A percentile compares a stretch with the other conserved stretches of the same genome.
Evolutionary conservation across 768 basidiomycete species (phyloP).

Genomic region (Serendipita vermifera): DNA sequence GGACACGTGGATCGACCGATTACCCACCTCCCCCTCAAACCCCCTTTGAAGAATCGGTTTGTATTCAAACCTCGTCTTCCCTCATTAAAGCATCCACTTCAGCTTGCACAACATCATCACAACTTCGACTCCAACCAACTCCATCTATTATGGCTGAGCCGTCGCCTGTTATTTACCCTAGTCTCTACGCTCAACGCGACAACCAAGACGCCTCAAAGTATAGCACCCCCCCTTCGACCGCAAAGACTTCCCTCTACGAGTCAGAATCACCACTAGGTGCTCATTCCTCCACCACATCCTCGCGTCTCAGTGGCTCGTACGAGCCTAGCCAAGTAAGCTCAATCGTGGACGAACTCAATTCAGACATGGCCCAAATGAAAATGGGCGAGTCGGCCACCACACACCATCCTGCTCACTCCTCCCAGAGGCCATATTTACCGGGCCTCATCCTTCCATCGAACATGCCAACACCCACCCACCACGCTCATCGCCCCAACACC

Average conservation of each 20-base stretch:
- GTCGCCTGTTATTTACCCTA: not conserved
- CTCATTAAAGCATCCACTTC: too few species aligned
- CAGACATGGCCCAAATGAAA: not conserved
- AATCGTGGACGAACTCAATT: not conserved
- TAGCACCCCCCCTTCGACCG: not conserved
- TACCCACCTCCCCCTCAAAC: too few species aligned
- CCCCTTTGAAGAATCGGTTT: too few species aligned
- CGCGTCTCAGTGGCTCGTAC: not conserved
- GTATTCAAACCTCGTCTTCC: too few species aligned
- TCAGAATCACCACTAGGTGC: slow-evolving; percentile 4
- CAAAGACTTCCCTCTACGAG: not conserved
- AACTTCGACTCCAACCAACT: not conserved
- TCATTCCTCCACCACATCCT: slow-evolving; percentile 4
- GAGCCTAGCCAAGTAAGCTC: not conserved
- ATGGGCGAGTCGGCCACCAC: not conserved
- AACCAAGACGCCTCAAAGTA: not conserved
- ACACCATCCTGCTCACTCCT: too few species aligned
- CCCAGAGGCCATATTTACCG: too few species aligned
- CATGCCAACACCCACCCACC: not conserved
- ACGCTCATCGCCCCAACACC: not conserved
- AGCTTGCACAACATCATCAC: too few species aligned
- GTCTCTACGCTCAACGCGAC: not conserved
- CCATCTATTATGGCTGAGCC: not conserved
- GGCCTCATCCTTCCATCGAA: not conserved
- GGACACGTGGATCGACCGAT: too few species aligned